Percentiles rank a stretch among this genome's conserved stretches.
Evolutionary conservation across 495 filamentous ascomycete genomes (phyloP).

Genomic region (Articulospora tetracladia): DNA sequence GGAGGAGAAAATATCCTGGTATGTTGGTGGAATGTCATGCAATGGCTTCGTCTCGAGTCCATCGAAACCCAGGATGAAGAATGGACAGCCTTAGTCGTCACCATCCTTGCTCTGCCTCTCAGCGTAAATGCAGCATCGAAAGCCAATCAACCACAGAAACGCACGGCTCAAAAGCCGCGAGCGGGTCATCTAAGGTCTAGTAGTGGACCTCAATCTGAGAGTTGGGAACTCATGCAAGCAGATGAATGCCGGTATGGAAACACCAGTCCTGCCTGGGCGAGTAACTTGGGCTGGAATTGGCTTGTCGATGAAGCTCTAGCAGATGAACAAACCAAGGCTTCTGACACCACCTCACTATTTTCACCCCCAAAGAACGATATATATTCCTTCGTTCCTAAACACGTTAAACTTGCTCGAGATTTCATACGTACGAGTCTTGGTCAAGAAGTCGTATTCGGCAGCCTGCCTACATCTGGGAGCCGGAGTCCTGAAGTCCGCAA

Average conservation of each 20-base stretch:
- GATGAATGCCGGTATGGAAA: slow-evolving; percentile 40
- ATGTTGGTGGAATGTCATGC: slow-evolving; percentile 73
- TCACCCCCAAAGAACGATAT: not conserved
- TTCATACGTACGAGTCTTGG: slow-evolving; percentile 58
- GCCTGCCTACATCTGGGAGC: slow-evolving; percentile 56
- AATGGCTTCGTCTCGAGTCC: slow-evolving; percentile 56
- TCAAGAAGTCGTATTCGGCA: slow-evolving; percentile 46
- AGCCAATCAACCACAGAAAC: slow-evolving; percentile 25
- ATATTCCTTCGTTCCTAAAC: slow-evolving; percentile 34
- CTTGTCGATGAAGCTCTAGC: slow-evolving; percentile 49
- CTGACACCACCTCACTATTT: slow-evolving; percentile 18
- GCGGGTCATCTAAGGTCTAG: slow-evolving; percentile 51
- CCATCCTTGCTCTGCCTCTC: slow-evolving; percentile 61
- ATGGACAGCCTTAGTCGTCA: slow-evolving; percentile 74
- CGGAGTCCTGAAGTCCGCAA: slow-evolving; percentile 50
- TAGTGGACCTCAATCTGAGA: slow-evolving; percentile 49
- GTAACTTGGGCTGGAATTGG: slow-evolving; percentile 69
- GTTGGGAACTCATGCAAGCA: slow-evolving; percentile 58
- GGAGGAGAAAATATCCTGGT: slow-evolving; percentile 62
- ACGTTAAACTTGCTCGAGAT: slow-evolving; percentile 21
- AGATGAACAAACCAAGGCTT: not conserved
- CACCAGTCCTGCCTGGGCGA: slow-evolving; percentile 52
- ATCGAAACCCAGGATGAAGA: slow-evolving; percentile 55
- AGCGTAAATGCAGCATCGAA: slow-evolving; percentile 5
- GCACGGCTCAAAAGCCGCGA: slow-evolving; percentile 28